Percentiles rank a stretch among this genome's conserved stretches.
Evolutionary conservation across 2,329 filamentous ascomycete species (phyloP).

Genomic region (Aspergillus melleus): DNA sequence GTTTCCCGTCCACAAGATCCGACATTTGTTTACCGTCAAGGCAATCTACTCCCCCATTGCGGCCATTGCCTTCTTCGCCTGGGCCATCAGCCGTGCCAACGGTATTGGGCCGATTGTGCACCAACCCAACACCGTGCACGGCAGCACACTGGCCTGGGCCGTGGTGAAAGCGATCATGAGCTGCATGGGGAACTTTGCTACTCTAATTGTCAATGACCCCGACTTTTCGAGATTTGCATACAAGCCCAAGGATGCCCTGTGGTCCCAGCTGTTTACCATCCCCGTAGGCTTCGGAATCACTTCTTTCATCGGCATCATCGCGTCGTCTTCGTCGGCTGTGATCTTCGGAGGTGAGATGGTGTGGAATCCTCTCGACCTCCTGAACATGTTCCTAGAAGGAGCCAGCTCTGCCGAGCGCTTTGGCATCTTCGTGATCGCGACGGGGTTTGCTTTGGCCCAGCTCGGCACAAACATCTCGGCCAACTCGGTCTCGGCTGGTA

Average conservation of each 20-base stretch:
- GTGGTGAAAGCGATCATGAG: slow-evolving; percentile 85
- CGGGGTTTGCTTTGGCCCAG: slow-evolving; percentile 74
- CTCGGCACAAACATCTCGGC: slow-evolving; percentile 85
- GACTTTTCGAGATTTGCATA: slow-evolving; percentile 83
- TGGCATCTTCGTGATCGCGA: slow-evolving; percentile 71
- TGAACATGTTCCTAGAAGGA: slow-evolving; percentile 67
- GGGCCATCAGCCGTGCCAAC: slow-evolving; percentile 78
- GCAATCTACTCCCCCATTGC: slow-evolving; percentile 78
- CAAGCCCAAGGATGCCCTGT: slow-evolving; percentile 73
- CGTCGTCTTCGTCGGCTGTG: slow-evolving; percentile 65
- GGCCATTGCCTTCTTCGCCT: slow-evolving; percentile 84
- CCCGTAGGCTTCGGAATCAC: slow-evolving; percentile 73
- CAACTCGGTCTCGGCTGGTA: slow-evolving; percentile 80
- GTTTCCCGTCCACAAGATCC: slow-evolving; percentile 85
- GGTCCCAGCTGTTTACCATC: slow-evolving; percentile 76
- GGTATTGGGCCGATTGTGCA: slow-evolving; percentile 81
- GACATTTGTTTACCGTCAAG: slow-evolving; percentile 89
- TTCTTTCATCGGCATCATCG: slow-evolving; percentile 81
- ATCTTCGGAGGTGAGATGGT: slow-evolving; percentile 64
- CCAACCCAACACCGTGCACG: slow-evolving; percentile 62
- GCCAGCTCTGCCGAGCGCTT: slow-evolving; percentile 69
- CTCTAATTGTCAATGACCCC: slow-evolving; percentile 75
- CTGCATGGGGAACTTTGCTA: slow-evolving; percentile 86
- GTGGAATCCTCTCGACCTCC: slow-evolving; percentile 71
- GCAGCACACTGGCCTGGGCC: slow-evolving; percentile 74